These are phyloP conservation scores for Penicillium sp. DNA, from an alignment of 2,329 filamentous ascomycete genomes.

Conservation along the genomic window DNA sequence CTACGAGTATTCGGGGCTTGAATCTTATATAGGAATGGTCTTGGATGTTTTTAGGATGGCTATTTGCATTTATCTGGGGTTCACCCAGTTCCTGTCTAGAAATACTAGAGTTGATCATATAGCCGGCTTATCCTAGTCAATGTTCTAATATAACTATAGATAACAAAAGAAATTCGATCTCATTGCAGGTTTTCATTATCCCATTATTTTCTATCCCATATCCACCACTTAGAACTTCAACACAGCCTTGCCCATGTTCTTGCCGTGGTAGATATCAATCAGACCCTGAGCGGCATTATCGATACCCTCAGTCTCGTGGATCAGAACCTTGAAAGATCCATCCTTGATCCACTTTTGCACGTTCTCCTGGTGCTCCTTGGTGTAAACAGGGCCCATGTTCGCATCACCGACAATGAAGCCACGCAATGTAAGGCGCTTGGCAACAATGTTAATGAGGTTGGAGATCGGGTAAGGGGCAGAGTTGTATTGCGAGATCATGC, in stretches of 20 bases:
- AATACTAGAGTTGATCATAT: not conserved
- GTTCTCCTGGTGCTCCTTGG: conserved; percentile 71
- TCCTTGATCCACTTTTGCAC: conserved; percentile 75
- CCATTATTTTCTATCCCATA: conserved; percentile 13
- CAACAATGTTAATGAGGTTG: conserved; percentile 65
- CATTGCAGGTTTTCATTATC: conserved; percentile 9
- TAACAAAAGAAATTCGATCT: not conserved
- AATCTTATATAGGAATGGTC: not conserved
- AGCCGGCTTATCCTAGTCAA: not conserved
- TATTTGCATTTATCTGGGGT: not conserved
- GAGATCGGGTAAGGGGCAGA: conserved; percentile 65
- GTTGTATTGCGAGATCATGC: conserved; percentile 80
- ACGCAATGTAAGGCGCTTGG: conserved; percentile 66
- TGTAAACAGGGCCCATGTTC: conserved; percentile 67
- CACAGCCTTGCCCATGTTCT: conserved; percentile 86
- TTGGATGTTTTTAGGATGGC: not conserved
- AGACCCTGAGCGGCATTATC: conserved; percentile 74
- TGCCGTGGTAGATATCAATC: conserved; percentile 71
- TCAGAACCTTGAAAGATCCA: conserved; percentile 70
- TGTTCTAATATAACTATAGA: not conserved
- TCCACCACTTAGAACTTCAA: conserved; percentile 59
- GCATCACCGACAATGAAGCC: conserved; percentile 74
- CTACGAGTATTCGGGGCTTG: no score
- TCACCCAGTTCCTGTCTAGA: not conserved
- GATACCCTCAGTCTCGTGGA: conserved; percentile 71